Evolutionary conservation across 768 basidiomycete genomes (phyloP).

Genomic region (Lactarius pseudohatsudake): DNA sequence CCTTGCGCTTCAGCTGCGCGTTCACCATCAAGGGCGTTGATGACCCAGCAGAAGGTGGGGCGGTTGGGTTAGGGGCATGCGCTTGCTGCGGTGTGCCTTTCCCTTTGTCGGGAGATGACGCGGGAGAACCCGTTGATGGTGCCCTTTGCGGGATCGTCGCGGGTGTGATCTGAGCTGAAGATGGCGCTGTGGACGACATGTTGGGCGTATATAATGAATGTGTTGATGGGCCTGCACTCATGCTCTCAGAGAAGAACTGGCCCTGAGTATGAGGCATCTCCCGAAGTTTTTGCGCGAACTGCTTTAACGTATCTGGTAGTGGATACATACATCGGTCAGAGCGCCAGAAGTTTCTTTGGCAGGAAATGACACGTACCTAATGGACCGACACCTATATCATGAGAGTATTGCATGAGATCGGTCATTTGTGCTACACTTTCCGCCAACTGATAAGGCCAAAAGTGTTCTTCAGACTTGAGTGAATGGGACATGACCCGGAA

Average conservation of each 20-base stretch:
- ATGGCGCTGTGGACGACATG: constrained; percentile 24
- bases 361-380: constrained; percentile 51
- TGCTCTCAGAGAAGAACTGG: constrained; percentile 20
- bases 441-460: constrained; percentile 51
- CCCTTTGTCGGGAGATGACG: constrained; percentile 24
- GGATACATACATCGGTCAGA: constrained; percentile 14
- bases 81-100: constrained; percentile 29
- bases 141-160: constrained; percentile 40
- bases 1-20: constrained; percentile 40
- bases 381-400: constrained; percentile 55
- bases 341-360: constrained; percentile 12
- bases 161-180: constrained; percentile 35
- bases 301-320: constrained; percentile 43
- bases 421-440: constrained; percentile 82
- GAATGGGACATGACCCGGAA: constrained; percentile 7
- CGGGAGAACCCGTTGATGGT: constrained; percentile 18
- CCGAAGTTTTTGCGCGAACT: constrained; percentile 43
- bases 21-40: constrained; percentile 35
- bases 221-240: constrained; percentile 26
- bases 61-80: constrained; percentile 27
- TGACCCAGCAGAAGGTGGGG: constrained; percentile 19
- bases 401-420: constrained; percentile 69
- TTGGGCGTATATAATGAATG: constrained; percentile 24
- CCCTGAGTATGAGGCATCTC: constrained; percentile 25
- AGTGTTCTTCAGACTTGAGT: constrained; percentile 20